Conservation (phyloP, 257 asterid species). For the Primulina huaijiensis region DNA sequence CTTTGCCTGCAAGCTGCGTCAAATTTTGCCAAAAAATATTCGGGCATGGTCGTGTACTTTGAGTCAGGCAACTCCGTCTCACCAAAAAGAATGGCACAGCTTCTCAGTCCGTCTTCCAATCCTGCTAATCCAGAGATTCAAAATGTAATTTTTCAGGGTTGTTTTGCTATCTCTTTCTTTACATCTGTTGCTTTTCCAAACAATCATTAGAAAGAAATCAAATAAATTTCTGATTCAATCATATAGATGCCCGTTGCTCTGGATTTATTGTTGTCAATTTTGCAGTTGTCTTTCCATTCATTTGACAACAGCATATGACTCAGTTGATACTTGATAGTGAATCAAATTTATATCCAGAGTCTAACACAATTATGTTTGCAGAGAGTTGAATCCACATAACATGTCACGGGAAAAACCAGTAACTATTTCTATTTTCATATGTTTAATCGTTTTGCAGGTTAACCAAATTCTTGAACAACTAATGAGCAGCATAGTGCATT, state of each 20-base stretch:
- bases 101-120: constrained; percentile 46
- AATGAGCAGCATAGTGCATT: constrained; percentile 59
- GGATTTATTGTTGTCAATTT: neutral
- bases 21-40: constrained; percentile 44
- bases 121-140: constrained; percentile 43
- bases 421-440: constrained; percentile 9
- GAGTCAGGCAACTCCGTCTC: constrained; percentile 88
- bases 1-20: constrained; percentile 76
- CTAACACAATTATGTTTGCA: constrained; percentile 11
- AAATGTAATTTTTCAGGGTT: constrained; percentile 14
- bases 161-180: constrained; percentile 14
- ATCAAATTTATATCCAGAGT: neutral
- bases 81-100: constrained; percentile 62
- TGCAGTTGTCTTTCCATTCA: constrained; percentile 11
- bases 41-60: constrained; percentile 58
- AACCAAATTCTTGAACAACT: constrained; percentile 37
- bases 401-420: neutral
- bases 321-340: neutral
- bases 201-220: constrained; percentile 6
- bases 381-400: neutral
- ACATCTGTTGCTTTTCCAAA: constrained; percentile 7
- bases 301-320: constrained; percentile 8
- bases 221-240: constrained; percentile 1
- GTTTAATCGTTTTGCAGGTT: constrained; percentile 34
- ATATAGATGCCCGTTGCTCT: constrained; percentile 16